Evolutionary conservation across 108 stramenopile species (phyloP).

Genomic region (Skeletonema costatum): DNA sequence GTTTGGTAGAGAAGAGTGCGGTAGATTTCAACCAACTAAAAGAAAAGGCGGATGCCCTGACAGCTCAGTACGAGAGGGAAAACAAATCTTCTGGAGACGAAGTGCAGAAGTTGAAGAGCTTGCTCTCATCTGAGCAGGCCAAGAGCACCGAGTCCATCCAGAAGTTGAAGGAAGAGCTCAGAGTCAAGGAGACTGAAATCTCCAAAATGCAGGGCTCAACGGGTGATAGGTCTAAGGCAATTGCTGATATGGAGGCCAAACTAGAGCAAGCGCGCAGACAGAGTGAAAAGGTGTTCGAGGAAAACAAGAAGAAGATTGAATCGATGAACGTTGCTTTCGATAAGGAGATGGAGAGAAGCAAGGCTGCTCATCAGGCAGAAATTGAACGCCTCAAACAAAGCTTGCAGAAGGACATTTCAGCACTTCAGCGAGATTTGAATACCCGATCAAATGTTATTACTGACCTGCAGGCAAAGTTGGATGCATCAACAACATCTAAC

Average conservation of each 20-base stretch:
- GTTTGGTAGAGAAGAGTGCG: constrained; percentile 15
- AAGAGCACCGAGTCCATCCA: constrained; percentile 32
- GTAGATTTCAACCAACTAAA: constrained; percentile 30
- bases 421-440: constrained; percentile 28
- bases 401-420: constrained; percentile 23
- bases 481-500: constrained; percentile 24
- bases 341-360: constrained; percentile 13
- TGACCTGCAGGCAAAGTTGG: constrained; percentile 28
- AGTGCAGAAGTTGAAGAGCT: constrained; percentile 19
- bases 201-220: constrained; percentile 15
- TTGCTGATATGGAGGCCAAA: constrained; percentile 32
- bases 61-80: constrained; percentile 29
- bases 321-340: constrained; percentile 14
- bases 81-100: constrained; percentile 16
- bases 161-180: constrained; percentile 28
- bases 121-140: constrained; percentile 20
- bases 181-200: constrained; percentile 29
- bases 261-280: constrained; percentile 13
- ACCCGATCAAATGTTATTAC: constrained; percentile 17
- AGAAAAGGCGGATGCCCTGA: constrained; percentile 26
- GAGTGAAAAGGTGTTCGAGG: constrained; percentile 30
- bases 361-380: constrained; percentile 20
- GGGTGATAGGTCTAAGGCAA: constrained; percentile 19
- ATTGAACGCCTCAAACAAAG: constrained; percentile 14
- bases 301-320: constrained; percentile 24